Conservation (phyloP, 1,284 basidiomycete genomes). For the Stygiomarasmius scandens region DNA sequence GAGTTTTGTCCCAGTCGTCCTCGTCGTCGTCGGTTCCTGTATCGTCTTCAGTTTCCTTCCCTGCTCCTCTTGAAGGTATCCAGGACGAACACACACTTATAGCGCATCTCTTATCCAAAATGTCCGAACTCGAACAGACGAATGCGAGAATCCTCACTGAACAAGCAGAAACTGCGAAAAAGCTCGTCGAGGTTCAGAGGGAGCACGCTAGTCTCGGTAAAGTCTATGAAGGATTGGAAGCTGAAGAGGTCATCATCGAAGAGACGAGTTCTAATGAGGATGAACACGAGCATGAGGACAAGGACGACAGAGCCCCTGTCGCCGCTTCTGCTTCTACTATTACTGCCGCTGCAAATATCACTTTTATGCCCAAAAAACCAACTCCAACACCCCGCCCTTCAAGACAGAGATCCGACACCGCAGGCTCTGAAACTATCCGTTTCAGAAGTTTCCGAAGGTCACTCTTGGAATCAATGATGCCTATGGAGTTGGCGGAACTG, state of each 20-base stretch:
- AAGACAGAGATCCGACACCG: slow-evolving; percentile 19
- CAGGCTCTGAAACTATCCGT: slow-evolving; percentile 29
- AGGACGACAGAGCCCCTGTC: background rate
- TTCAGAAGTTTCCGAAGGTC: slow-evolving; percentile 43
- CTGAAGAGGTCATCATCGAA: slow-evolving; percentile 46
- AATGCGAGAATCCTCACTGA: slow-evolving; percentile 72
- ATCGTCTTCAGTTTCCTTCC: background rate
- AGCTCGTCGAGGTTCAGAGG: slow-evolving; percentile 66
- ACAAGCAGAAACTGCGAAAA: slow-evolving; percentile 61
- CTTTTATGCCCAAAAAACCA: background rate
- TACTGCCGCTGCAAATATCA: background rate
- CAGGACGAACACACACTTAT: slow-evolving; percentile 59
- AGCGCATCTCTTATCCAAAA: slow-evolving; percentile 74
- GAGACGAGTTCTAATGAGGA: slow-evolving; percentile 30
- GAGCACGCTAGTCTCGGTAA: slow-evolving; percentile 72
- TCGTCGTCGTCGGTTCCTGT: background rate
- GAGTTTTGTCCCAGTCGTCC: slow-evolving; percentile 33
- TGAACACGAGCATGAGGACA: background rate
- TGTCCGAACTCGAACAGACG: slow-evolving; percentile 76
- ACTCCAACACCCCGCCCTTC: background rate
- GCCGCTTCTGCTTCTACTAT: background rate
- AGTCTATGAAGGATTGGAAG: slow-evolving; percentile 71
- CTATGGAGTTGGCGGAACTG: background rate
- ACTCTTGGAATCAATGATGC: slow-evolving; percentile 25
- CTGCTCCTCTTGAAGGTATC: slow-evolving; percentile 19